phyloP scores from a whole-genome alignment of 2,329 filamentous ascomycete genomes.

The Penicillium freii region DNA sequence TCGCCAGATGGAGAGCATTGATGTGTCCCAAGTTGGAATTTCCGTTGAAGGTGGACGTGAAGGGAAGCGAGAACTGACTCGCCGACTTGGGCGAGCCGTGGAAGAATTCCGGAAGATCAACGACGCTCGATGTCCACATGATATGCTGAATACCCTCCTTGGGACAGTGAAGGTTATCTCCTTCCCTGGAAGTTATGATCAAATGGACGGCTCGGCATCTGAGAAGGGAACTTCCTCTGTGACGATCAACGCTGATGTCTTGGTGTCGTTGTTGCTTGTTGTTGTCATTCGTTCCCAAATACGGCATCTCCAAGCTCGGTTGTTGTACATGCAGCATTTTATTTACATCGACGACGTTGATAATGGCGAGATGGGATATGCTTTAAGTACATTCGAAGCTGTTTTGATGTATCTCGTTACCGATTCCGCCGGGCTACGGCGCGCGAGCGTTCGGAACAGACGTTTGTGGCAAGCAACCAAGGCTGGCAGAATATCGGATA shows the following conservation, averaged over 20 bases:
- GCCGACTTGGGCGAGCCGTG: constrained; percentile 73
- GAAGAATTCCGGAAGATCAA: constrained; percentile 86
- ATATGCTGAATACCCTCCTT: constrained; percentile 80
- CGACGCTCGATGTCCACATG: constrained; percentile 73
- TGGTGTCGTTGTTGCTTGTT: constrained; percentile 86
- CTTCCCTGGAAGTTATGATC: constrained; percentile 52
- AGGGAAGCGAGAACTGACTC: constrained; percentile 77
- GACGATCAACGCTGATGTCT: constrained; percentile 80
- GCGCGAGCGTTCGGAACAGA: constrained; percentile 81
- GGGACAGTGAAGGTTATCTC: constrained; percentile 82
- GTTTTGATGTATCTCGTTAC: constrained; percentile 83
- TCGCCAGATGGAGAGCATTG: constrained; percentile 86
- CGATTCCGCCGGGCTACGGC: constrained; percentile 77
- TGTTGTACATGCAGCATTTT: constrained; percentile 95
- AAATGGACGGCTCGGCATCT: constrained; percentile 40
- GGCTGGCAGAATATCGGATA: constrained; percentile 70
- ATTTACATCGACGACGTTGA: constrained; percentile 98
- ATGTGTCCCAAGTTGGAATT: constrained; percentile 92
- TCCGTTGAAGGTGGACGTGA: constrained; percentile 73
- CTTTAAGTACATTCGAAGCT: constrained; percentile 91
- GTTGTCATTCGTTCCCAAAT: constrained; percentile 91
- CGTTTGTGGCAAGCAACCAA: constrained; percentile 83
- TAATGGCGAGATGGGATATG: constrained; percentile 92
- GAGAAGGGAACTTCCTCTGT: constrained; percentile 57
- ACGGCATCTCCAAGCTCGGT: constrained; percentile 78